A percentile compares a stretch with the other conserved stretches of the same genome.
phyloP scores from a whole-genome alignment of 1,139 yeast genomes.

The Nadsonia commutata region DNA sequence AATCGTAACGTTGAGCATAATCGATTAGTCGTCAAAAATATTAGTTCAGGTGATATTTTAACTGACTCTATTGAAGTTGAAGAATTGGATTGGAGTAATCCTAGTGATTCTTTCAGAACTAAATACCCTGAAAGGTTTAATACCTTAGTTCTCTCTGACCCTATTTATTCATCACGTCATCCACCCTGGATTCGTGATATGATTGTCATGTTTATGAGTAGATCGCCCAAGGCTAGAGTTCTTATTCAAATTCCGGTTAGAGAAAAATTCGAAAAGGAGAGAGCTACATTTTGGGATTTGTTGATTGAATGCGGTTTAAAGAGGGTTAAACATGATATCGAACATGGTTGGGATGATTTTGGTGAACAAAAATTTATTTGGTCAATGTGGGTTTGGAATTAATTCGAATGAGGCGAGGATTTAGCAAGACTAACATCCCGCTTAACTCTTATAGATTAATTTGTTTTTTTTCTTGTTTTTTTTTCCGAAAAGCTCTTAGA shows the following conservation, averaged over 20 bases:
- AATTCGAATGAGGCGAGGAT: too few species aligned
- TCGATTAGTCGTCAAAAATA: background rate
- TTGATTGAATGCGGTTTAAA: slow-evolving; percentile 25
- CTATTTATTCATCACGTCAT: slow-evolving; percentile 71
- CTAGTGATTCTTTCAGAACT: slow-evolving; percentile 25
- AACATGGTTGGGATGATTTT: slow-evolving; percentile 73
- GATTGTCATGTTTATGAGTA: slow-evolving; percentile 30
- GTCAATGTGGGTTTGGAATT: slow-evolving; percentile 20
- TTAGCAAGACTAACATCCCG: background rate
- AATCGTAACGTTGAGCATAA: slow-evolving; percentile 33
- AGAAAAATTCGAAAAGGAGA: slow-evolving; percentile 46
- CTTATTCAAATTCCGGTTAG: slow-evolving; percentile 70
- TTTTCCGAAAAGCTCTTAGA: too few species aligned
- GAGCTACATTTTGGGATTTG: slow-evolving; percentile 44
- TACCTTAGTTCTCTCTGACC: slow-evolving; percentile 67
- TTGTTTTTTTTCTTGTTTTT: too few species aligned
- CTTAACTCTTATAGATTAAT: background rate
- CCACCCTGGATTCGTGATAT: slow-evolving; percentile 58
- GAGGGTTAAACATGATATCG: slow-evolving; percentile 23
- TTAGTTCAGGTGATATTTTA: background rate
- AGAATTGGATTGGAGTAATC: slow-evolving; percentile 68
- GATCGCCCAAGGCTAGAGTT: slow-evolving; percentile 22
- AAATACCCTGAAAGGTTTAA: slow-evolving; percentile 26
- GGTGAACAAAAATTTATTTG: slow-evolving; percentile 47
- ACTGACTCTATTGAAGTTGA: slow-evolving; percentile 23